phyloP scores from a whole-genome alignment of 225 moss, liverwort and hornwort genomes.

The Bryoerythrophyllum caledonicum region DNA sequence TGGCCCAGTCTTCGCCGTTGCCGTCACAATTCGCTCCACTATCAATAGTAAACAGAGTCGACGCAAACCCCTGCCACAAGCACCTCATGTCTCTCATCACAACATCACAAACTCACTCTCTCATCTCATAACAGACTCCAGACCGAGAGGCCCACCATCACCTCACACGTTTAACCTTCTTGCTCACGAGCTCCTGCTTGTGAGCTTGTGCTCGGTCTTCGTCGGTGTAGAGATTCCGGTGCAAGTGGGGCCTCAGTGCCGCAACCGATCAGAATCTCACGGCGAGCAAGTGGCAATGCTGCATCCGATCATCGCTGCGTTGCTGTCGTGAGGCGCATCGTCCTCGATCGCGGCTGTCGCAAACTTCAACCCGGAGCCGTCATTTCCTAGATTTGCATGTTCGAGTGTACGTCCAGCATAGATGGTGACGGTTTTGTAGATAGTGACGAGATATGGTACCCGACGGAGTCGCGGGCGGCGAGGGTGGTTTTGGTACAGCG shows the following conservation, averaged over 20 bases:
- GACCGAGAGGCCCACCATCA: not conserved
- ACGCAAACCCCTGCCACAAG: not conserved
- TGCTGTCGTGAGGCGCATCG: no score
- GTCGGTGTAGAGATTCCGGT: slow-evolving; percentile 10
- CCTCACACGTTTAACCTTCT: not conserved
- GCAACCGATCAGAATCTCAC: not conserved
- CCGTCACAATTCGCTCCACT: not conserved
- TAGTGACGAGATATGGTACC: no score
- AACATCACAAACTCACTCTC: no score
- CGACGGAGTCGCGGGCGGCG: no score
- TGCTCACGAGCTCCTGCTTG: not conserved
- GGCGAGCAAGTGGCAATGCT: not conserved
- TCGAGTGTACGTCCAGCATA: no score
- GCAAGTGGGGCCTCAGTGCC: no score
- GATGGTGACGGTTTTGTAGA: no score
- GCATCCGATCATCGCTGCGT: no score
- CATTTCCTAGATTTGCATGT: no score
- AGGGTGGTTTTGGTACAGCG: not conserved
- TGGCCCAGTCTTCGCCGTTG: not conserved
- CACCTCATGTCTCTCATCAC: not conserved
- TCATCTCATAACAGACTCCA: not conserved
- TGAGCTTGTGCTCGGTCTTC: not conserved
- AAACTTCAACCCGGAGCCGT: no score
- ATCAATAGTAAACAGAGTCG: not conserved
- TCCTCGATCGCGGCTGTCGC: no score